These are phyloP conservation scores for Thermochaetoides thermophila DNA, from an alignment of 495 filamentous ascomycete species.

Conservation along the genomic window DNA sequence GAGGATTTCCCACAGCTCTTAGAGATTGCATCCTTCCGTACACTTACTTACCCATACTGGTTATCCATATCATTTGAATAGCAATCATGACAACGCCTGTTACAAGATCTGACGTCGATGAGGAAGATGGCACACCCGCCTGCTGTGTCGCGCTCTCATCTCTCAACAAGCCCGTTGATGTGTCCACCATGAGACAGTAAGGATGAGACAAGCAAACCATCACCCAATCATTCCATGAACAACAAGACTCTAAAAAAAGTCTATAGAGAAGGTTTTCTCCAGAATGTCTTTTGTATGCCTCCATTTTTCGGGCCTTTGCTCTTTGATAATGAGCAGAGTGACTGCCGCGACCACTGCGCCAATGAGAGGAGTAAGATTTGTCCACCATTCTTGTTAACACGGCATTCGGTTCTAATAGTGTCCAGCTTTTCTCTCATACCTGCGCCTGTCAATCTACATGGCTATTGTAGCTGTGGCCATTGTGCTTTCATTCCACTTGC, in stretches of 20 bases:
- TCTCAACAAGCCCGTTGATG: slow-evolving; percentile 4
- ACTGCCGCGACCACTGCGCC: slow-evolving; percentile 74
- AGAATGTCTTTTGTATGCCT: slow-evolving; percentile 41
- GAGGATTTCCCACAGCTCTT: too few species aligned
- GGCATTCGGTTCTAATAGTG: too few species aligned
- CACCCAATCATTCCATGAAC: not conserved
- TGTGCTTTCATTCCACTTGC: slow-evolving; percentile 83
- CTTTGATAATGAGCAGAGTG: slow-evolving; percentile 75
- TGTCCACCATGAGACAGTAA: slow-evolving; percentile 4
- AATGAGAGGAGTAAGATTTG: slow-evolving; percentile 50
- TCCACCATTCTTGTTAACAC: not conserved
- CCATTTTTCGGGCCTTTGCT: slow-evolving; percentile 67
- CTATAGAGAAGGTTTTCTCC: not conserved
- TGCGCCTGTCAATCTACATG: slow-evolving; percentile 83
- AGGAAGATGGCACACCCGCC: slow-evolving; percentile 4
- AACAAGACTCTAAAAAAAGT: not conserved
- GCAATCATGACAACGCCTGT: slow-evolving; percentile 1
- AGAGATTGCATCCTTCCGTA: too few species aligned
- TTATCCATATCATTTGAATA: too few species aligned
- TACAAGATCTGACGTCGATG: not conserved
- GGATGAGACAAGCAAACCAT: too few species aligned
- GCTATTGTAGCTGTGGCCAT: slow-evolving; percentile 80
- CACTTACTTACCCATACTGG: too few species aligned
- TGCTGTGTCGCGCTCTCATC: slow-evolving; percentile 4
- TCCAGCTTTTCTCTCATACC: slow-evolving; percentile 75